Evolutionary conservation across 1,284 basidiomycete genomes (phyloP), one percentile per base, ranked within the genome.

Genomic region (Heterobasidion irregulare): DNA sequence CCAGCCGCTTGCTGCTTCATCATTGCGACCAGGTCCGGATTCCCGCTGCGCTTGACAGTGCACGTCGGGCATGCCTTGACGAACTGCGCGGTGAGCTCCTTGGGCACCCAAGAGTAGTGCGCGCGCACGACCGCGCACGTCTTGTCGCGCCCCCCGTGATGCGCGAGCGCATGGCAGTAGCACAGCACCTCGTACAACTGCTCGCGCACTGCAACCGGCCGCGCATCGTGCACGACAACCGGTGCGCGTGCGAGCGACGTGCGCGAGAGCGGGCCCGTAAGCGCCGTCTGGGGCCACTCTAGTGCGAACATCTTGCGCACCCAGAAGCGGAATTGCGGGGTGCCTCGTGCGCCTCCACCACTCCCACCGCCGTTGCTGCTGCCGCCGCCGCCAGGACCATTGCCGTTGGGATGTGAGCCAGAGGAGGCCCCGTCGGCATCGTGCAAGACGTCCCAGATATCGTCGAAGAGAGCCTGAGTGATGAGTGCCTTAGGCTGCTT

Each of bases 141-240:
- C 72, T 81, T 86, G 68, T 91, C 89, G n/a, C 84, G 76, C 34
- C 87, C 87, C 8, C 82, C 85, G 64, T 92, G 90, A n/a, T 76
- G 72, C 51, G 77, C 73, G 50, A 77, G 74, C 6, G 72, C 75
- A 62, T 92, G 89, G 58, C 82, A 86, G 62, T 83, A 83, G 60
- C 82, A 84, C 43, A 92, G 72, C 33, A 90, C 76, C 59, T 85
- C 83, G 65, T 90, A 91, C 45, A 92, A 78, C 59, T 88, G 82
- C 59, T 89, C 85, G 63, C 78, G 80, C 56, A 89, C 73, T 2
- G 88, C 88, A 12, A 91, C 83, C 0, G 86, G 81, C 15, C 81
- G 75, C 59, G 78, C 75, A 56, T 88, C 80, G 63, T 89, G 85
- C 16, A 86, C 68, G 33, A 91, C 75, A 56, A 76, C 74, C 32